phyloP scores from a whole-genome alignment of 805 yeast species.

The Hanseniaspora vineae region DNA sequence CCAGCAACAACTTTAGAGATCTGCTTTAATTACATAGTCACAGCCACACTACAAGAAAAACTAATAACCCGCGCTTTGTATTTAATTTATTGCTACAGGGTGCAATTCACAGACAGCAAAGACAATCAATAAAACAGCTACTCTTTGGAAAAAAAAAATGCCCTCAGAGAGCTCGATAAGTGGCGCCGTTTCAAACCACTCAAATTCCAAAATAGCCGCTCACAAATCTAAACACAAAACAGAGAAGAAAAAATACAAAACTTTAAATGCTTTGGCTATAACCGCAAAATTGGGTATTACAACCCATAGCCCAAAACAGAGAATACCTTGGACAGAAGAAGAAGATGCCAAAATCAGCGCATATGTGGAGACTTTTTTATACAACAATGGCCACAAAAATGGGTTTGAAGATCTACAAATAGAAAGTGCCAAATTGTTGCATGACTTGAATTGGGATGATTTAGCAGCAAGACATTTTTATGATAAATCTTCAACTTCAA shows the following conservation, averaged over 20 bases:
- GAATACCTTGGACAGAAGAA: slow-evolving; percentile 63
- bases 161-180: too few relatives aligned
- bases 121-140: too few relatives aligned
- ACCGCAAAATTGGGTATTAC: slow-evolving; percentile 66
- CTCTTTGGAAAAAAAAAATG: too few relatives aligned
- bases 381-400: slow-evolving; percentile 22
- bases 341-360: slow-evolving; percentile 50
- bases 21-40: too few relatives aligned
- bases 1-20: too few relatives aligned
- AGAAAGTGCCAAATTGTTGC: slow-evolving; percentile 16
- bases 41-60: too few relatives aligned
- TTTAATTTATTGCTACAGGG: too few relatives aligned
- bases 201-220: too few relatives aligned
- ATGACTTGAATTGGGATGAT: slow-evolving; percentile 46
- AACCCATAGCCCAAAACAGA: slow-evolving; percentile 48
- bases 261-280: slow-evolving; percentile 32
- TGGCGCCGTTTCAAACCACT: too few relatives aligned
- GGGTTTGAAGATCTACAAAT: slow-evolving; percentile 23
- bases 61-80: too few relatives aligned
- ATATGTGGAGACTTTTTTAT: slow-evolving; percentile 27
- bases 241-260: slow-evolving; percentile 10
- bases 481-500: not conserved
- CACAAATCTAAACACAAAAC: not conserved
- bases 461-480: slow-evolving; percentile 28
- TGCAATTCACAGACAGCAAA: too few relatives aligned